These are phyloP conservation scores for Colletotrichum salicis DNA, from an alignment of 2,329 filamentous ascomycete genomes.

Conservation along the genomic window DNA sequence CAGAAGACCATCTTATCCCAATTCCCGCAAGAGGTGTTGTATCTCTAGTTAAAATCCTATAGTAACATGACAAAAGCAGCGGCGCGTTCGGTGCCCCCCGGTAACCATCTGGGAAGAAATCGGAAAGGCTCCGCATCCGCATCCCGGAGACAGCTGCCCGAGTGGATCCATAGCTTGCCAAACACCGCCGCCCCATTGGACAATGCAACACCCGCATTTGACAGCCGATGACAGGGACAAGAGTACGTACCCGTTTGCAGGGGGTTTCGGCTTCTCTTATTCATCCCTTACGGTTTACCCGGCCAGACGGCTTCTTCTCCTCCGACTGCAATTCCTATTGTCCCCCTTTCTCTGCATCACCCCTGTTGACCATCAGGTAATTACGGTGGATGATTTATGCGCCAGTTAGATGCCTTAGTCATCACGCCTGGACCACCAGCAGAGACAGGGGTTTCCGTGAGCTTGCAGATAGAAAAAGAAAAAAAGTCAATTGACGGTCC, in stretches of 20 bases:
- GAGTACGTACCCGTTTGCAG: slow-evolving; percentile 19
- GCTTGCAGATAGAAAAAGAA: background rate
- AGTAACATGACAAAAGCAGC: slow-evolving; percentile 15
- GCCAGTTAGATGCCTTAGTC: background rate
- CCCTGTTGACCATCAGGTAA: background rate
- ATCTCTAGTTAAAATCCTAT: too few relatives aligned
- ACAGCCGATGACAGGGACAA: background rate
- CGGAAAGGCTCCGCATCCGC: slow-evolving; percentile 24
- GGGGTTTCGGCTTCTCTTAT: slow-evolving; percentile 34
- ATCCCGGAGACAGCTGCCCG: background rate
- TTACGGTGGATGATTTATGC: background rate
- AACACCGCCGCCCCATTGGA: slow-evolving; percentile 19
- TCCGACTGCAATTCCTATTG: background rate
- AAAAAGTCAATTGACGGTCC: background rate
- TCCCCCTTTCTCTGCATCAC: background rate
- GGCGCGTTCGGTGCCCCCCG: background rate
- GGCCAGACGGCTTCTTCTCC: slow-evolving; percentile 14
- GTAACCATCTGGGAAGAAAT: slow-evolving; percentile 27
- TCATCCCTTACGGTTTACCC: background rate
- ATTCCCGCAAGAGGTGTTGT: too few relatives aligned
- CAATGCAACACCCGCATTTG: slow-evolving; percentile 13
- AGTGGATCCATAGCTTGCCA: slow-evolving; percentile 14
- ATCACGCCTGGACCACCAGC: background rate
- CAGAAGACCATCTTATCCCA: too few relatives aligned
- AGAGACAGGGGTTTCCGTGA: too few relatives aligned